A percentile compares a stretch with the other conserved stretches of the same genome.
Evolutionary conservation across 108 stramenopile genomes (phyloP).

Genomic region (Cylindrotheca fusiformis): DNA sequence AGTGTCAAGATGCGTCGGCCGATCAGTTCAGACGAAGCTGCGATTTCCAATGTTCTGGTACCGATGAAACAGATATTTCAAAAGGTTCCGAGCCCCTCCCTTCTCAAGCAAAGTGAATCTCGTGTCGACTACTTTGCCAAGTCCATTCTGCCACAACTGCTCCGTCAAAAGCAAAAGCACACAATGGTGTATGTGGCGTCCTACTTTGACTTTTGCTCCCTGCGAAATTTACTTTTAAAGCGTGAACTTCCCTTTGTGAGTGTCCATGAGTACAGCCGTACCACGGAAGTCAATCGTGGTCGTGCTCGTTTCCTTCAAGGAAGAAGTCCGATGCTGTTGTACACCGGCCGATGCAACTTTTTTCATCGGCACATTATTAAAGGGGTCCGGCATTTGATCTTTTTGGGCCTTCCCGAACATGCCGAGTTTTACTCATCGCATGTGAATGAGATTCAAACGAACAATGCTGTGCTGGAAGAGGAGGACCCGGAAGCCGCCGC

Average conservation of each 20-base stretch:
- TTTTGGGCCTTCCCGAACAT: constrained; percentile 92
- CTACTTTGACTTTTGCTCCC: constrained; percentile 91
- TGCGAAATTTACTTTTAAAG: constrained; percentile 86
- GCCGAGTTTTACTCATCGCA: constrained; percentile 88
- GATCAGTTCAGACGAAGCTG: constrained; percentile 50
- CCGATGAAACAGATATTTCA: constrained; percentile 91
- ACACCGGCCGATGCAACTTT: constrained; percentile 94
- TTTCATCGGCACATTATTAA: constrained; percentile 88
- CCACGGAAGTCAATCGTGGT: constrained; percentile 81
- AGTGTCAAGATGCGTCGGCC: constrained; percentile 55
- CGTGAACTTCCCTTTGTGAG: constrained; percentile 66
- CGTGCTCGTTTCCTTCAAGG: constrained; percentile 93
- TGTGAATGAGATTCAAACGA: constrained; percentile 65
- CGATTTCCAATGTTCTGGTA: constrained; percentile 65
- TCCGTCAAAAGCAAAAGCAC: constrained; percentile 74
- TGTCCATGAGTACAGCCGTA: constrained; percentile 88
- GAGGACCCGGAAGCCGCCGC: constrained; percentile 17
- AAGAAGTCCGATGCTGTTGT: constrained; percentile 85
- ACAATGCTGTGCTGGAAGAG: constrained; percentile 20
- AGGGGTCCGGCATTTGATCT: constrained; percentile 85
- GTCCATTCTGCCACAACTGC: constrained; percentile 72
- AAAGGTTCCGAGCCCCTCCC: constrained; percentile 55
- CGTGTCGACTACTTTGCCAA: constrained; percentile 84
- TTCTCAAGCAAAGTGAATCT: constrained; percentile 64
- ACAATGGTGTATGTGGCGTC: constrained; percentile 90